Percentiles rank a stretch among this genome's conserved stretches.
These are phyloP conservation scores for Leucosporidium creatinivorum DNA, from an alignment of 768 basidiomycete species.

Conservation along the genomic window DNA sequence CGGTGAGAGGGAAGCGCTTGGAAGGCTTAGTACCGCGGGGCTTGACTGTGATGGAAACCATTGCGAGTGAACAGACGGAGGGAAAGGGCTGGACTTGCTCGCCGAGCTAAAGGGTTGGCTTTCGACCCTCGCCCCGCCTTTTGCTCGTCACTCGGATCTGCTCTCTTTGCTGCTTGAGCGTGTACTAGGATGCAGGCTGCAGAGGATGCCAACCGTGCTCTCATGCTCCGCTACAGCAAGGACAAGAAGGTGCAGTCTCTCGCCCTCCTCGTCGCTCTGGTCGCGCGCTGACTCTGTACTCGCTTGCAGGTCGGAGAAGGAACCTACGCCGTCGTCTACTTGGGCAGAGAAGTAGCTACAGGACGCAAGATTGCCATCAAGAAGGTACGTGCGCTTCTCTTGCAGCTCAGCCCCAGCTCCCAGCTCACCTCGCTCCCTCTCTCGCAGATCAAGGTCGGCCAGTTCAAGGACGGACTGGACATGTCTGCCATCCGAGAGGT, in stretches of 20 bases:
- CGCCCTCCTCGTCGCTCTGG: too few species aligned
- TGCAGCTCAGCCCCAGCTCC: not conserved
- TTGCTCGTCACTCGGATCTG: too few species aligned
- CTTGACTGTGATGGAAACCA: constrained; percentile 13
- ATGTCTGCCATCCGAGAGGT: constrained; percentile 99
- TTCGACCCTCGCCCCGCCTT: too few species aligned
- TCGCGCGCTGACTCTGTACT: too few species aligned
- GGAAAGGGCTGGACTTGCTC: too few species aligned
- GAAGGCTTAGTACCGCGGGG: constrained; percentile 17
- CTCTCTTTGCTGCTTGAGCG: not conserved
- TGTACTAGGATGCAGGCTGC: constrained; percentile 24
- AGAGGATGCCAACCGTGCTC: constrained; percentile 25
- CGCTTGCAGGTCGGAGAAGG: constrained; percentile 51
- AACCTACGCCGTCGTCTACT: constrained; percentile 49
- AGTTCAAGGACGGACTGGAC: constrained; percentile 71
- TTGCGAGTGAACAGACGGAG: too few species aligned
- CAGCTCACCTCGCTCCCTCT: not conserved
- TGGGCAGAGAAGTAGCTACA: constrained; percentile 55
- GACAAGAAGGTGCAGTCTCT: constrained; percentile 40
- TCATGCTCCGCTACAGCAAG: constrained; percentile 38
- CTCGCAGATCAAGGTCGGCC: constrained; percentile 36
- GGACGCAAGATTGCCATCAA: constrained; percentile 90
- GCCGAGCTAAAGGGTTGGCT: too few species aligned
- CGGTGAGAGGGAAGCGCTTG: constrained; percentile 25
- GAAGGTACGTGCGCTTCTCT: constrained; percentile 54